phyloP scores from a whole-genome alignment of 148 eudicot genomes.

The Vaccinium macrocarpon region DNA sequence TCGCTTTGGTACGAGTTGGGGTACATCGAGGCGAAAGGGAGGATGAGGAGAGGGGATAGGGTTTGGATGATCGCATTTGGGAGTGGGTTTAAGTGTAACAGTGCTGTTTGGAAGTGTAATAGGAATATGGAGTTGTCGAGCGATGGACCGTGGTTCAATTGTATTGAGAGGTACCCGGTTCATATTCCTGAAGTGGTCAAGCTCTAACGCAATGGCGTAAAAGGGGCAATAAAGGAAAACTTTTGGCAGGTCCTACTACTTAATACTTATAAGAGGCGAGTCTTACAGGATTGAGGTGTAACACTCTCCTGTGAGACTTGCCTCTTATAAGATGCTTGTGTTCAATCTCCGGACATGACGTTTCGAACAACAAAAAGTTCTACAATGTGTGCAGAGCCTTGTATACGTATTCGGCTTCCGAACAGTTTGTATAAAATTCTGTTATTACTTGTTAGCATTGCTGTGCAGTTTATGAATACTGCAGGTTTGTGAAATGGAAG shows the following conservation, averaged over 20 bases:
- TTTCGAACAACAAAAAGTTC: not conserved
- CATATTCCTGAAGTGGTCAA: slow-evolving; percentile 27
- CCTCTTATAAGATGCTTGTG: not conserved
- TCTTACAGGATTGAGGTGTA: not conserved
- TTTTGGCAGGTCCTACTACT: not conserved
- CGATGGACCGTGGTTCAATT: slow-evolving; percentile 28
- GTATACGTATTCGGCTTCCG: not conserved
- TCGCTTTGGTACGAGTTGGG: slow-evolving; percentile 37
- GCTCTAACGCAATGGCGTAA: slow-evolving; percentile 2
- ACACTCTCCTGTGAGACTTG: not conserved
- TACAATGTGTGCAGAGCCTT: not conserved
- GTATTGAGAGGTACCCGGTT: slow-evolving; percentile 30
- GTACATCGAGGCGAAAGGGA: slow-evolving; percentile 32
- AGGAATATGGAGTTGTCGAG: slow-evolving; percentile 16
- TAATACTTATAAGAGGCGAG: not conserved
- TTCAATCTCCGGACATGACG: not conserved
- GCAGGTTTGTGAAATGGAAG: not conserved
- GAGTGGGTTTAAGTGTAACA: slow-evolving; percentile 41
- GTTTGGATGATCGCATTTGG: slow-evolving; percentile 40
- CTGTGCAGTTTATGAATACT: not conserved
- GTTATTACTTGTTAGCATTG: not conserved
- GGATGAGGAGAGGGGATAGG: slow-evolving; percentile 36
- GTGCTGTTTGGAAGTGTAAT: slow-evolving; percentile 41
- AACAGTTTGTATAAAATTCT: not conserved
- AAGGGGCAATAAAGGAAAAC: too few relatives aligned